Conservation (phyloP, 2,329 filamentous ascomycete species). For the Colletotrichum graminicola region DNA sequence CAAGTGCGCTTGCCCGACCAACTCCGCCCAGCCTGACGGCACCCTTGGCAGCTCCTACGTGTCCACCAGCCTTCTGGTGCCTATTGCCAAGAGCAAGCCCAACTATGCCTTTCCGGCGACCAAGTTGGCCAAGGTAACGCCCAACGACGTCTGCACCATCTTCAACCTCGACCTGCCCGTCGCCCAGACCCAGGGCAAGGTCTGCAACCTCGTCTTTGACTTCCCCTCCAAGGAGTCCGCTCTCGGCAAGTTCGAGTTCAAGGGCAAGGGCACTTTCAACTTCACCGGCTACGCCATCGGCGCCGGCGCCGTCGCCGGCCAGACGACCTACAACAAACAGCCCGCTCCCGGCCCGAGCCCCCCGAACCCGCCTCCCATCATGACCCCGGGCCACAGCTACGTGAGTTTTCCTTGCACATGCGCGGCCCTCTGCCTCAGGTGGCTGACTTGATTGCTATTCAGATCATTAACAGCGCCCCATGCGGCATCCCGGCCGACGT, state of each 20-base stretch:
- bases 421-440: neutral
- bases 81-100: slow-evolving; percentile 30
- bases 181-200: slow-evolving; percentile 34
- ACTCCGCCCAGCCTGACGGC: slow-evolving; percentile 35
- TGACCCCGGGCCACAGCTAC: slow-evolving; percentile 36
- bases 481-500: slow-evolving; percentile 24
- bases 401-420: neutral
- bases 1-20: slow-evolving; percentile 25
- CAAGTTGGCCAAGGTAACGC: slow-evolving; percentile 23
- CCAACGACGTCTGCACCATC: slow-evolving; percentile 34
- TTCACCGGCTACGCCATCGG: slow-evolving; percentile 38
- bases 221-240: slow-evolving; percentile 21
- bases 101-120: slow-evolving; percentile 22
- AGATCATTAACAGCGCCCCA: slow-evolving; percentile 38
- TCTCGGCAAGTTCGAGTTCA: slow-evolving; percentile 24
- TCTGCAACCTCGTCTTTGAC: slow-evolving; percentile 39
- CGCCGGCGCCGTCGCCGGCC: slow-evolving; percentile 31
- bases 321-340: slow-evolving; percentile 36
- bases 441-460: neutral
- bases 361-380: slow-evolving; percentile 30
- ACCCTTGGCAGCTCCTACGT: slow-evolving; percentile 28
- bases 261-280: slow-evolving; percentile 28
- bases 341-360: slow-evolving; percentile 36
- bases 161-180: slow-evolving; percentile 39
- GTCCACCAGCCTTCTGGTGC: slow-evolving; percentile 26